Evolutionary conservation across 2,329 filamentous ascomycete genomes (phyloP).

Genomic region (Pestalotiopsis sp.): DNA sequence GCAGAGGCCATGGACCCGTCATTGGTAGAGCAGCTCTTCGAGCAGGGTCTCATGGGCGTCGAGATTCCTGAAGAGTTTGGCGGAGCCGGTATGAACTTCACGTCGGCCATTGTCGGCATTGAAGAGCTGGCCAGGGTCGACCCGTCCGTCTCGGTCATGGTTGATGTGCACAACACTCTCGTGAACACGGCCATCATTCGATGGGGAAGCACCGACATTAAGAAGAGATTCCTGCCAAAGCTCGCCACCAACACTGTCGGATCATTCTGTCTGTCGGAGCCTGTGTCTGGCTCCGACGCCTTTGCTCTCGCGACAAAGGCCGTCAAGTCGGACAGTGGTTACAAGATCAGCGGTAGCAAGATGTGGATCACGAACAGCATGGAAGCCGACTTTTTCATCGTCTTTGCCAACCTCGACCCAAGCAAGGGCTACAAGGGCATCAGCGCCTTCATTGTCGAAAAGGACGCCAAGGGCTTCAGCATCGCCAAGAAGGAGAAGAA

Average conservation of each 20-base stretch:
- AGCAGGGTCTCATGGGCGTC: conserved; percentile 95
- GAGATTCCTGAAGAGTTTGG: conserved; percentile 98
- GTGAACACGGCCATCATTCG: conserved; percentile 93
- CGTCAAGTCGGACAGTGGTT: conserved; percentile 79
- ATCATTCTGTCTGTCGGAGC: conserved; percentile 92
- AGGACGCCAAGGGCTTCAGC: conserved; percentile 83
- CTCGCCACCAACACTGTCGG: conserved; percentile 89
- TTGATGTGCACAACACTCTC: conserved; percentile 97
- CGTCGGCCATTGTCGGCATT: conserved; percentile 91
- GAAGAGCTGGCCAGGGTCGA: conserved; percentile 95
- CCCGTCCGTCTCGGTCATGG: conserved; percentile 91
- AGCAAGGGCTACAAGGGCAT: conserved; percentile 96
- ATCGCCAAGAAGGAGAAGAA: conserved; percentile 99
- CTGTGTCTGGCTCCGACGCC: conserved; percentile 90
- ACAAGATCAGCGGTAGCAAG: conserved; percentile 87
- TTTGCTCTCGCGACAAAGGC: conserved; percentile 95
- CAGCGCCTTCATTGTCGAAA: conserved; percentile 93
- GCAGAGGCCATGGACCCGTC: conserved; percentile 88
- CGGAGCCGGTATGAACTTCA: conserved; percentile 98
- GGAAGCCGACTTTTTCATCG: conserved; percentile 94
- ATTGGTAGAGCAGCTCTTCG: conserved; percentile 90
- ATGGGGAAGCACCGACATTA: conserved; percentile 74
- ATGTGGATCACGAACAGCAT: conserved; percentile 99
- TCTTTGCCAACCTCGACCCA: conserved; percentile 94
- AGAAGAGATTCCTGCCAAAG: conserved; percentile 87